Evolutionary conservation across 192 early-diverging fungal genomes (phyloP).

Genomic region (Linnemannia exigua): DNA sequence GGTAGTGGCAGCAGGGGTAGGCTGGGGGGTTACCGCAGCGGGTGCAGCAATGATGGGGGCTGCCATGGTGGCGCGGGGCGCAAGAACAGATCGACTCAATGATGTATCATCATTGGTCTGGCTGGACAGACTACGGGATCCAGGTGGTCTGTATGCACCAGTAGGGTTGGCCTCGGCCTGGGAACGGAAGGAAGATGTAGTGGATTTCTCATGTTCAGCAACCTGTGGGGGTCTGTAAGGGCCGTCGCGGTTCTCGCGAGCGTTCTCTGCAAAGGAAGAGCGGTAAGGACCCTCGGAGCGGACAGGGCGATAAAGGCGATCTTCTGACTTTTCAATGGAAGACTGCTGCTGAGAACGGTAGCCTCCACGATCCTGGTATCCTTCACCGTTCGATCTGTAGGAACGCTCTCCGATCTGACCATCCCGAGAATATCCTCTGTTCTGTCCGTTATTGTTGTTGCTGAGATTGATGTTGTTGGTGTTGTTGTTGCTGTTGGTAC

Average conservation of each 20-base stretch:
- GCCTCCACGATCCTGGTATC: constrained; percentile 42
- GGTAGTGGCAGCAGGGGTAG: neutral
- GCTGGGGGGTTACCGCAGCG: neutral
- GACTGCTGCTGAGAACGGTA: constrained; percentile 24
- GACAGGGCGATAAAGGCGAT: constrained; percentile 56
- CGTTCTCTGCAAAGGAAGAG: constrained; percentile 45
- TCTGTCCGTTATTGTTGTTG: constrained; percentile 19
- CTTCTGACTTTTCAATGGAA: constrained; percentile 59
- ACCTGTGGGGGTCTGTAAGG: constrained; percentile 54
- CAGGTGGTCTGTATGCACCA: constrained; percentile 47
- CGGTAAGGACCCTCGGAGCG: constrained; percentile 41
- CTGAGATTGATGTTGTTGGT: too few relatives aligned
- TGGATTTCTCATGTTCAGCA: constrained; percentile 33
- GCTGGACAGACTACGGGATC: constrained; percentile 29
- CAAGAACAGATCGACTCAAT: constrained; percentile 45
- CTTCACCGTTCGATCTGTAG: constrained; percentile 28
- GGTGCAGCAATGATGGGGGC: neutral
- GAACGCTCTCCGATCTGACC: constrained; percentile 38
- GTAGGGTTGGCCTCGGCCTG: constrained; percentile 28
- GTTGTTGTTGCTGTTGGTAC: too few relatives aligned
- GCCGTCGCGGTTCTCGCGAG: constrained; percentile 49
- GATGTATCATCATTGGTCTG: constrained; percentile 28
- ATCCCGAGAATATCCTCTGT: constrained; percentile 23
- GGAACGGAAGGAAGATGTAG: neutral
- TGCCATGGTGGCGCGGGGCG: constrained; percentile 25